Conservation (phyloP, 208 protist species). For the Paratrypanosoma confusum region DNA sequence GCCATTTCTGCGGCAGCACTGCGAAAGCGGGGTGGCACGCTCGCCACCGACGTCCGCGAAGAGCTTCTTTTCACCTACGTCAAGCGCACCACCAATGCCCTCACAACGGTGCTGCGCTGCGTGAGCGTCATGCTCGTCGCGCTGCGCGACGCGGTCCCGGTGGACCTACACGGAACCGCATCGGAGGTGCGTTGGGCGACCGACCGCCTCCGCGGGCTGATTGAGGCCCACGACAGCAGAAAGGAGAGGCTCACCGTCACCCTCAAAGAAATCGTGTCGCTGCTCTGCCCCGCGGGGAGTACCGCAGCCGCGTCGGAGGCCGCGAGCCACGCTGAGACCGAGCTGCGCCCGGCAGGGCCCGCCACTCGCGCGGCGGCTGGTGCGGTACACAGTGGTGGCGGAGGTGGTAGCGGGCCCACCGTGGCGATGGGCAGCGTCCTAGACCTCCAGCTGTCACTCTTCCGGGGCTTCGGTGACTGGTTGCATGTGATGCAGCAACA, state of each 20-base stretch:
- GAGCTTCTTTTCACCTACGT: constrained; percentile 10
- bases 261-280: constrained; percentile 19
- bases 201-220: constrained; percentile 37
- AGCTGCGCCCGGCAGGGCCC: no score
- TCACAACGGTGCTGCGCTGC: constrained; percentile 38
- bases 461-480: constrained; percentile 35
- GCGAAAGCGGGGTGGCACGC: not conserved
- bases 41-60: constrained; percentile 6
- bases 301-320: not conserved
- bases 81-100: constrained; percentile 6
- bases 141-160: constrained; percentile 44
- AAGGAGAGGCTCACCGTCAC: constrained; percentile 29
- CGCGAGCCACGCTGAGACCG: no score
- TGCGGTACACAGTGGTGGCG: not conserved
- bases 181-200: constrained; percentile 35
- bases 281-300: not conserved
- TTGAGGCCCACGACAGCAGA: constrained; percentile 28
- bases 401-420: not conserved
- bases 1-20: constrained; percentile 1
- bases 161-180: constrained; percentile 23
- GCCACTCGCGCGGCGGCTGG: no score
- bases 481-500: constrained; percentile 37
- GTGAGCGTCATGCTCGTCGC: constrained; percentile 42
- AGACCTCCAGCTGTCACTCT: constrained; percentile 14
- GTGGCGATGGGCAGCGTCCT: constrained; percentile 5